These are phyloP conservation scores for Mycena capillaripes DNA, from an alignment of 768 basidiomycete genomes.

Conservation along the genomic window DNA sequence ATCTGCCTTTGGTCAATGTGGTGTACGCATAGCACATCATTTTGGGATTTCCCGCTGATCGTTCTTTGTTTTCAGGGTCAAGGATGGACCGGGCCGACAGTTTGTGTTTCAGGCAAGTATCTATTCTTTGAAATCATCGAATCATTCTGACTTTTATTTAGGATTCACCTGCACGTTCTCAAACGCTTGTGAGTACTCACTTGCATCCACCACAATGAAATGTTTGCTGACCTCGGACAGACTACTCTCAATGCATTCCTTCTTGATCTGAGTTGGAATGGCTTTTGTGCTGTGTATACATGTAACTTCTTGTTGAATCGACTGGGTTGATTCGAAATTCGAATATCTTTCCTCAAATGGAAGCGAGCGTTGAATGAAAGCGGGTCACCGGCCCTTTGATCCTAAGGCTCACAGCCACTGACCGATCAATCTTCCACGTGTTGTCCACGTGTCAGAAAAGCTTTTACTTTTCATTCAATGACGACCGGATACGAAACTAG, in stretches of 20 bases:
- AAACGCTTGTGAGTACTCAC: constrained; percentile 21
- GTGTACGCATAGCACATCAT: constrained; percentile 14
- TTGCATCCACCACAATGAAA: not conserved
- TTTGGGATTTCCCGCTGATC: not conserved
- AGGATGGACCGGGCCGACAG: constrained; percentile 27
- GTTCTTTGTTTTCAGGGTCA: not conserved
- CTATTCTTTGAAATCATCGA: not conserved
- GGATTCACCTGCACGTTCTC: constrained; percentile 11
- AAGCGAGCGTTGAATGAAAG: not conserved
- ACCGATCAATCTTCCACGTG: not conserved
- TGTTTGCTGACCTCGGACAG: constrained; percentile 13
- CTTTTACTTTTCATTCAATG: too few species aligned
- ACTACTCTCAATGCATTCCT: constrained; percentile 34
- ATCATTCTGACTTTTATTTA: not conserved
- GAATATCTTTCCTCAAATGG: too few species aligned
- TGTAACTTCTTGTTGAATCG: not conserved
- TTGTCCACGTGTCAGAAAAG: too few species aligned
- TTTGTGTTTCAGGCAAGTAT: constrained; percentile 22
- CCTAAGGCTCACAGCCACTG: constrained; percentile 15
- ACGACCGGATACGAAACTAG: too few species aligned
- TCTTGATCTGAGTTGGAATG: not conserved
- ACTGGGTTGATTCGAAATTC: too few species aligned
- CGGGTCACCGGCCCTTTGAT: not conserved
- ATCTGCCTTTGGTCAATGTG: constrained; percentile 32
- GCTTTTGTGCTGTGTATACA: not conserved